phyloP scores from a whole-genome alignment of 208 protist genomes.

The Acanthamoeba triangularis region DNA sequence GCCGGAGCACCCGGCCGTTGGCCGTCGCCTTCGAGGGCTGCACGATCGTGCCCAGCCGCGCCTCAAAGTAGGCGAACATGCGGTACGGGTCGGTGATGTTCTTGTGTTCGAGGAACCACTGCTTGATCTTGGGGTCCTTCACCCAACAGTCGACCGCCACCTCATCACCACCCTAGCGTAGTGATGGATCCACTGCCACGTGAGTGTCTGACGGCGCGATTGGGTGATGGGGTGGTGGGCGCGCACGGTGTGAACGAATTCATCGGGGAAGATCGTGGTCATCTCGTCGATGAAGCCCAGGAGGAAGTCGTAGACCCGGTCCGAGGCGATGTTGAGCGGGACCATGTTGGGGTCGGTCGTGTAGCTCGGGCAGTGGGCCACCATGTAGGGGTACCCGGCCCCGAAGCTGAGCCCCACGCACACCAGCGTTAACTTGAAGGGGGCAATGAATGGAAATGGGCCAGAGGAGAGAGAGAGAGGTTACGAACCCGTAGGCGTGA shows the following conservation, averaged over 20 bases:
- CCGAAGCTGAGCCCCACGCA: neutral
- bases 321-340: neutral
- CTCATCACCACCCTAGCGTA: slow-evolving; percentile 37
- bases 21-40: neutral
- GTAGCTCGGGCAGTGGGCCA: slow-evolving; percentile 15
- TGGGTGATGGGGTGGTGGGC: too few relatives aligned
- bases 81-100: slow-evolving; percentile 12
- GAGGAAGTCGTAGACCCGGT: neutral
- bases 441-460: too few relatives aligned
- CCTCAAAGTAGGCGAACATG: slow-evolving; percentile 34
- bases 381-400: slow-evolving; percentile 23
- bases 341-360: neutral
- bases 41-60: neutral
- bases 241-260: slow-evolving; percentile 31
- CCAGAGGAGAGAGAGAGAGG: neutral
- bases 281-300: slow-evolving; percentile 32
- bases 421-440: neutral
- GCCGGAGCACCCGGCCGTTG: neutral
- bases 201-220: too few relatives aligned
- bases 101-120: neutral
- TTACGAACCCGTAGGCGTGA: slow-evolving; percentile 23
- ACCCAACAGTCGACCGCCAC: slow-evolving; percentile 38
- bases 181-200: too few relatives aligned
- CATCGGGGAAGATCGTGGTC: slow-evolving; percentile 3
- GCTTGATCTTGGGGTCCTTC: slow-evolving; percentile 11